These are phyloP conservation scores for Paecilomyces formosus DNA, from an alignment of 2,329 filamentous ascomycete species.

Conservation along the genomic window DNA sequence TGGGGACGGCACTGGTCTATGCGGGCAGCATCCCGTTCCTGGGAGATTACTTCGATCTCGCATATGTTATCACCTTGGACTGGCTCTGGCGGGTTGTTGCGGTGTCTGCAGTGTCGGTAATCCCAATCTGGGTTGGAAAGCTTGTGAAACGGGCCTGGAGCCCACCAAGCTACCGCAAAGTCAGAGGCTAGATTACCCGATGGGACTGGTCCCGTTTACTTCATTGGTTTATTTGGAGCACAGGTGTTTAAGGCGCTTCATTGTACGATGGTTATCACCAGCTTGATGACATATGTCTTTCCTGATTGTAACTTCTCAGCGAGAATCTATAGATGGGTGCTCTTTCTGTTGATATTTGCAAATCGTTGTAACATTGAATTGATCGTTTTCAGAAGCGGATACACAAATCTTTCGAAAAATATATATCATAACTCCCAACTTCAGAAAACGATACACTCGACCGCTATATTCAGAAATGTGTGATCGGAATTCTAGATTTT, in stretches of 20 bases:
- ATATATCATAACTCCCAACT: too few species aligned
- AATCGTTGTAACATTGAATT: not conserved
- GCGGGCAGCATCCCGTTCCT: slow-evolving; percentile 78
- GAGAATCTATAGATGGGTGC: not conserved
- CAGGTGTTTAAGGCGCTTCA: not conserved
- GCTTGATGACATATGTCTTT: not conserved
- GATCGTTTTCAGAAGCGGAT: not conserved
- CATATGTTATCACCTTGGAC: slow-evolving; percentile 67
- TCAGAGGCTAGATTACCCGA: slow-evolving; percentile 38
- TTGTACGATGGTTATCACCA: not conserved
- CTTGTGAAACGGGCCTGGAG: slow-evolving; percentile 75
- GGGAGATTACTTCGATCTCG: slow-evolving; percentile 80
- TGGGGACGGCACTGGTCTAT: slow-evolving; percentile 77
- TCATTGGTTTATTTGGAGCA: not conserved
- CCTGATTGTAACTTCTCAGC: not conserved
- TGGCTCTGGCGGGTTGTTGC: slow-evolving; percentile 85
- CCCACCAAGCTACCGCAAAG: slow-evolving; percentile 91
- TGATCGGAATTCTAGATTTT: too few species aligned
- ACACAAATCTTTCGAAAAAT: not conserved
- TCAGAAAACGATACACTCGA: too few species aligned
- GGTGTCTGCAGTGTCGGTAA: slow-evolving; percentile 69
- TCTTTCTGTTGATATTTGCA: not conserved
- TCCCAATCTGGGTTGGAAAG: slow-evolving; percentile 84
- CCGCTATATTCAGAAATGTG: too few species aligned
- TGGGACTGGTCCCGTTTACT: not conserved